A percentile compares a stretch with the other conserved stretches of the same genome.
These are phyloP conservation scores for Amphibolis antarctica DNA, from an alignment of 106 monocot genomes.

Conservation along the genomic window DNA sequence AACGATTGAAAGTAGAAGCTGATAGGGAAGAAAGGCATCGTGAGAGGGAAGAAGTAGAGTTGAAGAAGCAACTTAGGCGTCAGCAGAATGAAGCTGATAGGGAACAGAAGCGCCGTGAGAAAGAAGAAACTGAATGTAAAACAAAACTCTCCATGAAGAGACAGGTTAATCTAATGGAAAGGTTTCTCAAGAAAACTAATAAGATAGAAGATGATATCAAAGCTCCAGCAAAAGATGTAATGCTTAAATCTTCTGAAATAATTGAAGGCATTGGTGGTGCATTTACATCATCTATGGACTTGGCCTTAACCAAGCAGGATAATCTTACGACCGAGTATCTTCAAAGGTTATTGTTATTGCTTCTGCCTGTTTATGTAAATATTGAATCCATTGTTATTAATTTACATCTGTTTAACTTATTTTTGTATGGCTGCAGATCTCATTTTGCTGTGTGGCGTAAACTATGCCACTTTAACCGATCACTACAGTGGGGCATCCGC, in stretches of 20 bases:
- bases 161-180: slow-evolving; percentile 83
- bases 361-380: neutral
- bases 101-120: slow-evolving; percentile 53
- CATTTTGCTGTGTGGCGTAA: slow-evolving; percentile 51
- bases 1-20: slow-evolving; percentile 34
- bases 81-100: slow-evolving; percentile 49
- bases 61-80: slow-evolving; percentile 18
- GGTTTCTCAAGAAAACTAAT: slow-evolving; percentile 54
- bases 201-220: neutral
- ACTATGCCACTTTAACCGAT: slow-evolving; percentile 17
- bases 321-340: slow-evolving; percentile 22
- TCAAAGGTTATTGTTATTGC: slow-evolving; percentile 28
- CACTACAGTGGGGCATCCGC: slow-evolving; percentile 59
- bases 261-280: slow-evolving; percentile 10
- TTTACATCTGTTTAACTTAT: neutral
- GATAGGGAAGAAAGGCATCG: slow-evolving; percentile 27
- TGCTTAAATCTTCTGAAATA: slow-evolving; percentile 9
- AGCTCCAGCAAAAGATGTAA: neutral
- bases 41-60: slow-evolving; percentile 32
- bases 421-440: slow-evolving; percentile 22
- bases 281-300: slow-evolving; percentile 52
- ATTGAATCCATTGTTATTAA: neutral
- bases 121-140: slow-evolving; percentile 59
- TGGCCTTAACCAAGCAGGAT: slow-evolving; percentile 29
- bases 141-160: slow-evolving; percentile 48